Evolutionary conservation across 345 rosid genomes (phyloP).

Genomic region (Eucalyptus urophylla): DNA sequence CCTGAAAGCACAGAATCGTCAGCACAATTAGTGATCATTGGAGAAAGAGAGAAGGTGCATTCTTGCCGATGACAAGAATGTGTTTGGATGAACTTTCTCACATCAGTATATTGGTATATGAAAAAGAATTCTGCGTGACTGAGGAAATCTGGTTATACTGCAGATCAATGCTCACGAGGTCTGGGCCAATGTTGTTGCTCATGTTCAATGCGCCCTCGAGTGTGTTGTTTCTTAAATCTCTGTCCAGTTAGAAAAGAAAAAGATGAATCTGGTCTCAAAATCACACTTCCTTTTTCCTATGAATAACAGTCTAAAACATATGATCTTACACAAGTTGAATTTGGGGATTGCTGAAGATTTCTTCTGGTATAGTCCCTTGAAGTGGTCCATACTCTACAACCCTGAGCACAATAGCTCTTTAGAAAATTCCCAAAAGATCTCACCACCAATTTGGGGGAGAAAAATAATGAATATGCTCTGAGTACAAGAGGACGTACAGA

Average conservation of each 20-base stretch:
- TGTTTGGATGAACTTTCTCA: slow-evolving; percentile 2
- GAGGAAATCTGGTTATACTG: slow-evolving; percentile 68
- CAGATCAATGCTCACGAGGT: slow-evolving; percentile 60
- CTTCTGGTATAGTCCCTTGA: slow-evolving; percentile 47
- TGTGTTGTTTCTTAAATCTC: slow-evolving; percentile 64
- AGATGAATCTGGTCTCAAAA: not conserved
- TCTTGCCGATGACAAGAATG: not conserved
- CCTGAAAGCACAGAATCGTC: slow-evolving; percentile 20
- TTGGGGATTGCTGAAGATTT: slow-evolving; percentile 56
- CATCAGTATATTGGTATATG: slow-evolving; percentile 49
- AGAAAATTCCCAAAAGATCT: not conserved
- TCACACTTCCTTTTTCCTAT: not conserved
- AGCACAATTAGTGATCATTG: not conserved
- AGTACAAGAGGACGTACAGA: slow-evolving; percentile 32
- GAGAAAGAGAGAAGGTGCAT: not conserved
- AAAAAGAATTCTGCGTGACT: slow-evolving; percentile 37
- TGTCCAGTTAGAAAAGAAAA: slow-evolving; percentile 8
- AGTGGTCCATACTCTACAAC: slow-evolving; percentile 71
- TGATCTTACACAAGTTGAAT: slow-evolving; percentile 77
- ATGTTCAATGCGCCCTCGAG: slow-evolving; percentile 50
- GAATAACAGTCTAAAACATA: not conserved
- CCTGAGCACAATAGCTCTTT: slow-evolving; percentile 13
- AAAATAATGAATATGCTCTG: not conserved
- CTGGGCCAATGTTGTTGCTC: slow-evolving; percentile 38
- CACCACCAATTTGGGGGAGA: not conserved